Evolutionary conservation across 2,329 filamentous ascomycete genomes (phyloP).

Genomic region (Fusarium xylarioides): DNA sequence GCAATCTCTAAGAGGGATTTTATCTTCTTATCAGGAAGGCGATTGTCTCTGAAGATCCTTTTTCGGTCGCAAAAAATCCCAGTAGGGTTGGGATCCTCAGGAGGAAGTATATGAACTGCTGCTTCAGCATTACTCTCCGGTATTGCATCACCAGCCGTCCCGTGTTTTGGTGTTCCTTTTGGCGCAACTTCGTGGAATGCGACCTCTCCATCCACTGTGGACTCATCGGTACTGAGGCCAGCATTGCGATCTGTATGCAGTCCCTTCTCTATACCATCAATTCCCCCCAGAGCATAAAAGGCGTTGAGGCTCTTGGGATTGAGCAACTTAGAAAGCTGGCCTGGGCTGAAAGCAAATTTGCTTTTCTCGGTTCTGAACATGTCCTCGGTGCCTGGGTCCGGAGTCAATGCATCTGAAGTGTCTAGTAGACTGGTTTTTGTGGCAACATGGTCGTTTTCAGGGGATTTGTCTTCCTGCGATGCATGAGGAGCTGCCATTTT

Average conservation of each 20-base stretch:
- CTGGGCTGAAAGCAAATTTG: conserved; percentile 84
- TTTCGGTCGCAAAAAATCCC: conserved; percentile 43
- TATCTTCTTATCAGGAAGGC: conserved; percentile 69
- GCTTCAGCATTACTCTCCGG: conserved; percentile 42
- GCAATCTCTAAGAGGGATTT: conserved; percentile 69
- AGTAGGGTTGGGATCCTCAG: conserved; percentile 32
- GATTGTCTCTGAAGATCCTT: conserved; percentile 67
- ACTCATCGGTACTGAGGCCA: conserved; percentile 77
- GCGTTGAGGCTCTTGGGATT: conserved; percentile 82
- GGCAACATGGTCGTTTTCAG: conserved; percentile 1
- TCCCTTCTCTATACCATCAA: conserved; percentile 77
- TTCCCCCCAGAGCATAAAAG: conserved; percentile 78
- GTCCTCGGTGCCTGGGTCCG: conserved; percentile 75
- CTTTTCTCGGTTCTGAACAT: conserved; percentile 79
- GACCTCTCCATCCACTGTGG: conserved; percentile 68
- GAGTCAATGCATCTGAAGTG: conserved; percentile 46
- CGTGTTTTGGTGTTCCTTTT: conserved; percentile 49
- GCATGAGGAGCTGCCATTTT: conserved; percentile 30
- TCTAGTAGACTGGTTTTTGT: conserved; percentile 34
- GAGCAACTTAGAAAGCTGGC: conserved; percentile 80
- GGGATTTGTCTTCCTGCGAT: conserved; percentile 24
- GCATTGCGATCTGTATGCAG: conserved; percentile 70
- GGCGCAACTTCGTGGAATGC: conserved; percentile 70
- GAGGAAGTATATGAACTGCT: conserved; percentile 39
- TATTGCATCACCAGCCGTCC: conserved; percentile 45